Evolutionary conservation across 371 early-diverging fungal species (phyloP).

Genomic region (Nematocida sp.): DNA sequence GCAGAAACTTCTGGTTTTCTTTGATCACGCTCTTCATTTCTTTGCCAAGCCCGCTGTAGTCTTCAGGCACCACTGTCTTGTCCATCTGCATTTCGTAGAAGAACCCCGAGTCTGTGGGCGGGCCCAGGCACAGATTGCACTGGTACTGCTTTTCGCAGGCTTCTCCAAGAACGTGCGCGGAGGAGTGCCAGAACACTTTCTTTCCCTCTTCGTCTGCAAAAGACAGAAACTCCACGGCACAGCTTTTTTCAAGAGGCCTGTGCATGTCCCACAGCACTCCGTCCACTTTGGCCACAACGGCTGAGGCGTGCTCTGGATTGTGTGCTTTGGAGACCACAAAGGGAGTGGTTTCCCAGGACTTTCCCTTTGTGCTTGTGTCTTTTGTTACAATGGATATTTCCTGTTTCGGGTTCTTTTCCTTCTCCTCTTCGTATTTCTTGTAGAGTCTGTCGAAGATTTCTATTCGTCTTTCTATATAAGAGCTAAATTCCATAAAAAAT

Average conservation of each 20-base stretch:
- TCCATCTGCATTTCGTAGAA: slow-evolving; percentile 84
- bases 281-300: slow-evolving; percentile 66
- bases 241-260: slow-evolving; percentile 74
- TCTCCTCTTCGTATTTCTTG: neutral
- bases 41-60: slow-evolving; percentile 76
- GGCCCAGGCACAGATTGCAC: slow-evolving; percentile 84
- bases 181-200: slow-evolving; percentile 97
- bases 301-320: slow-evolving; percentile 40
- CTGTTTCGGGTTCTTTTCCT: neutral
- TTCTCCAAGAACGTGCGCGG: slow-evolving; percentile 95
- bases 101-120: slow-evolving; percentile 94
- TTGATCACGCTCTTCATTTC: slow-evolving; percentile 76
- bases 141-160: slow-evolving; percentile 82
- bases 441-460: neutral
- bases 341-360: slow-evolving; percentile 37
- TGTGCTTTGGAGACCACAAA: slow-evolving; percentile 24
- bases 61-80: slow-evolving; percentile 71
- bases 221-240: slow-evolving; percentile 78
- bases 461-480: neutral
- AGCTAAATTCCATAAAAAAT: neutral
- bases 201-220: slow-evolving; percentile 73
- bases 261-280: slow-evolving; percentile 82
- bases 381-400: slow-evolving; percentile 17
- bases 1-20: slow-evolving; percentile 88
- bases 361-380: neutral